Evolutionary conservation across 1,284 basidiomycete genomes (phyloP).

Genomic region (Sparassis latifolia): DNA sequence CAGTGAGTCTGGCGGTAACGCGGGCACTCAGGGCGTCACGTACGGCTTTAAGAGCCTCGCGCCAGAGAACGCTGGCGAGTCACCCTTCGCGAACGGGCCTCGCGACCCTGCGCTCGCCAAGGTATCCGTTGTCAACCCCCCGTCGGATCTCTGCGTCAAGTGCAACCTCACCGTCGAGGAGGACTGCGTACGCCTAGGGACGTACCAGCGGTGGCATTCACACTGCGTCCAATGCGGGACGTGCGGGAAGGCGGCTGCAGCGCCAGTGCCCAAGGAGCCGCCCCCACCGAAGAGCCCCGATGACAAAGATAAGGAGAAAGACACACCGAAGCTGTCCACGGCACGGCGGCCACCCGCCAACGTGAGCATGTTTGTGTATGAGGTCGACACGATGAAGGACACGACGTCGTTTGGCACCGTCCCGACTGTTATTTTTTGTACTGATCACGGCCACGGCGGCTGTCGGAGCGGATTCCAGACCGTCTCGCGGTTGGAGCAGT

Average conservation of each 20-base stretch:
- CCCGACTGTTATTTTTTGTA: conserved; percentile 70
- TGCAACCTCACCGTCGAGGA: conserved; percentile 94
- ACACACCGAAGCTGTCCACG: conserved; percentile 52
- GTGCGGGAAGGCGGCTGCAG: conserved; percentile 77
- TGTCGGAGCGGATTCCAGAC: conserved; percentile 80
- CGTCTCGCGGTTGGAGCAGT: conserved; percentile 94
- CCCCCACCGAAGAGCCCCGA: conserved; percentile 26
- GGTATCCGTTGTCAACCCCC: conserved; percentile 55
- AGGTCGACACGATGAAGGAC: conserved; percentile 57
- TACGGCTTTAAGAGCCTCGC: conserved; percentile 89
- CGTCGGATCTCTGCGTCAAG: conserved; percentile 85
- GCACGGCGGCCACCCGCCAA: conserved; percentile 72
- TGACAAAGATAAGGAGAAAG: conserved; percentile 28
- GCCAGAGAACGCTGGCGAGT: conserved; percentile 83
- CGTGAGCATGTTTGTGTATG: conserved; percentile 71
- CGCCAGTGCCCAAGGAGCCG: conserved; percentile 48
- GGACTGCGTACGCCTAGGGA: conserved; percentile 90
- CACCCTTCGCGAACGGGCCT: conserved; percentile 54
- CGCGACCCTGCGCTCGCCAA: conserved; percentile 40
- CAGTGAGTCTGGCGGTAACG: conserved; percentile 40
- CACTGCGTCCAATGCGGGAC: conserved; percentile 79
- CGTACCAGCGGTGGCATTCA: conserved; percentile 95
- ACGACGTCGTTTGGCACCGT: conserved; percentile 63
- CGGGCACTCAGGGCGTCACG: conserved; percentile 72
- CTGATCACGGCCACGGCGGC: conserved; percentile 62